Percentiles rank a stretch among this genome's conserved stretches.
These are phyloP conservation scores for Sabuloglossum arenarium DNA, from an alignment of 495 filamentous ascomycete species.

Conservation along the genomic window DNA sequence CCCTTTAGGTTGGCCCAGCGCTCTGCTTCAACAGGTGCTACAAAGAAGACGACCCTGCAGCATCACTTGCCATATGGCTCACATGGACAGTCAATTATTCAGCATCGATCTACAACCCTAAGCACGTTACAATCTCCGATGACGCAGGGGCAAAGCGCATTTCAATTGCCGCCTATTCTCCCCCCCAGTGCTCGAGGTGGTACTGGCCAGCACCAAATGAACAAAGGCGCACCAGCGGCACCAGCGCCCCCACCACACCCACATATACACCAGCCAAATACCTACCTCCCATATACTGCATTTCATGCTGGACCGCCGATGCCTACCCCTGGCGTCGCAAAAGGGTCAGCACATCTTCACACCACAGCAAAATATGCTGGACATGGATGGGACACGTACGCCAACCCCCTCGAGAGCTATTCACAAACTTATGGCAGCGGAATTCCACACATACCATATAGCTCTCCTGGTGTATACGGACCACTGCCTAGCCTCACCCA, in stretches of 20 bases:
- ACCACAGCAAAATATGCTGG: not conserved
- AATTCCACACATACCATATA: not conserved
- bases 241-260: not conserved
- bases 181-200: not conserved
- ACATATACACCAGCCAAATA: not conserved
- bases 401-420: not conserved
- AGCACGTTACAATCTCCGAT: not conserved
- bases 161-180: not conserved
- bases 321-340: not conserved
- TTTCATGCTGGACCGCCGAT: not conserved
- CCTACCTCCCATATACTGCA: not conserved
- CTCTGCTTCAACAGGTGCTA: not conserved
- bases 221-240: not conserved
- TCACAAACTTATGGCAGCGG: not conserved
- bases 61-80: not conserved
- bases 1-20: not conserved
- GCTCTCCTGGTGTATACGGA: not conserved
- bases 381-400: not conserved
- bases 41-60: not conserved
- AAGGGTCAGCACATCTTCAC: not conserved
- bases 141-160: not conserved
- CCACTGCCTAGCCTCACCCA: not conserved
- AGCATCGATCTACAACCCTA: not conserved
- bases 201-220: not conserved
- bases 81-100: not conserved